Percentiles rank a stretch among this genome's conserved stretches.
phyloP scores from a whole-genome alignment of 78 protist genomes.

The Ministeria vibrans region DNA sequence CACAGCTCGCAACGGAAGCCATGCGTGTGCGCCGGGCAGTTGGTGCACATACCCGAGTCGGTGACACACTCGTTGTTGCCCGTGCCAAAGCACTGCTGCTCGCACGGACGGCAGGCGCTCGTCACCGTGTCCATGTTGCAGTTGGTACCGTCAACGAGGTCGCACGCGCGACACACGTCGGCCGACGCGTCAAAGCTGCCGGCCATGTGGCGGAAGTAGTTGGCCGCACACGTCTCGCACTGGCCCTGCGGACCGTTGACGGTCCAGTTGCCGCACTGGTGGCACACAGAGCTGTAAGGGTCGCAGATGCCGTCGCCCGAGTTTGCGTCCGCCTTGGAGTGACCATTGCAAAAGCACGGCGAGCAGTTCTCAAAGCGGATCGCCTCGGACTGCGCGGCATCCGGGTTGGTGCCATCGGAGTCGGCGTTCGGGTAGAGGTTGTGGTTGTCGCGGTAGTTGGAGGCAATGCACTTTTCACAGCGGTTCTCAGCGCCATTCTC shows the following conservation, averaged over 20 bases:
- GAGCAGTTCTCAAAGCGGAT: not conserved
- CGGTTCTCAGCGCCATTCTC: not conserved
- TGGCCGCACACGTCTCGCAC: not conserved
- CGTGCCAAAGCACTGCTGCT: not conserved
- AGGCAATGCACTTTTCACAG: not conserved
- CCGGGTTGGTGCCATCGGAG: not conserved
- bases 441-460: not conserved
- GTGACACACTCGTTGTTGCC: not conserved
- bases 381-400: not conserved
- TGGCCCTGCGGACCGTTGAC: not conserved
- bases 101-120: not conserved
- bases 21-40: conserved; percentile 1
- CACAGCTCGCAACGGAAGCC: not conserved
- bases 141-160: not conserved
- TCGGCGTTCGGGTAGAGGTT: not conserved
- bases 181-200: not conserved
- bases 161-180: not conserved
- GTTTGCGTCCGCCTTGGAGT: not conserved
- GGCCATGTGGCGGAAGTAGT: not conserved
- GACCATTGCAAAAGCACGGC: not conserved
- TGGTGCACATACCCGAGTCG: not conserved
- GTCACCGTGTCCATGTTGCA: not conserved
- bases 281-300: not conserved
- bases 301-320: not conserved
- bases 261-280: not conserved